Evolutionary conservation across 257 asterid genomes (phyloP).

Genomic region (Solanum phureja): DNA sequence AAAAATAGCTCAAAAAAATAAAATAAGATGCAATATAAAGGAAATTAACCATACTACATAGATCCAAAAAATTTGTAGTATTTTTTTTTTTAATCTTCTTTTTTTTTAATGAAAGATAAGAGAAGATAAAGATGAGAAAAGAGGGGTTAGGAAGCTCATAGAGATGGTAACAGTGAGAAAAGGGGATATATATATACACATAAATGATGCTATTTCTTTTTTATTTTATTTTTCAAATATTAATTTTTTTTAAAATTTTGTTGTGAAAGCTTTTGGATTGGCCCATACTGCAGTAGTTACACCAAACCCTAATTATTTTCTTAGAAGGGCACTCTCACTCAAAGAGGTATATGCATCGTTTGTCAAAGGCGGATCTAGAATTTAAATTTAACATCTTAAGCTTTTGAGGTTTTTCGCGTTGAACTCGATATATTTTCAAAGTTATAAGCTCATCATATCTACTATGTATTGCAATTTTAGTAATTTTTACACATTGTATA

Average conservation of each 20-base stretch:
- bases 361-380: neutral
- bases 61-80: neutral
- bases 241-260: neutral
- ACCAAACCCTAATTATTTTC: conserved; percentile 19
- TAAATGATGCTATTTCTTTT: neutral
- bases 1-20: neutral
- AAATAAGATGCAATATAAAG: neutral
- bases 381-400: neutral
- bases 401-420: neutral
- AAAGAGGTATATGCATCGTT: neutral
- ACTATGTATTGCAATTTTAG: neutral
- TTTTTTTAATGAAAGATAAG: neutral
- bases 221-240: neutral
- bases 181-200: neutral
- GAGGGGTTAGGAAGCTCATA: conserved; percentile 2
- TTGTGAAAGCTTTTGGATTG: neutral
- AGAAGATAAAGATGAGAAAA: neutral
- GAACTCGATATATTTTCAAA: neutral
- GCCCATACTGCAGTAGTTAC: neutral
- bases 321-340: neutral
- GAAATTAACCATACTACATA: neutral
- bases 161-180: conserved; percentile 3
- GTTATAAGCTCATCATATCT: neutral
- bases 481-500: neutral
- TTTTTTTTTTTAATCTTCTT: neutral